Evolutionary conservation across 345 rosid genomes (phyloP).

Genomic region (Dimocarpus longan): DNA sequence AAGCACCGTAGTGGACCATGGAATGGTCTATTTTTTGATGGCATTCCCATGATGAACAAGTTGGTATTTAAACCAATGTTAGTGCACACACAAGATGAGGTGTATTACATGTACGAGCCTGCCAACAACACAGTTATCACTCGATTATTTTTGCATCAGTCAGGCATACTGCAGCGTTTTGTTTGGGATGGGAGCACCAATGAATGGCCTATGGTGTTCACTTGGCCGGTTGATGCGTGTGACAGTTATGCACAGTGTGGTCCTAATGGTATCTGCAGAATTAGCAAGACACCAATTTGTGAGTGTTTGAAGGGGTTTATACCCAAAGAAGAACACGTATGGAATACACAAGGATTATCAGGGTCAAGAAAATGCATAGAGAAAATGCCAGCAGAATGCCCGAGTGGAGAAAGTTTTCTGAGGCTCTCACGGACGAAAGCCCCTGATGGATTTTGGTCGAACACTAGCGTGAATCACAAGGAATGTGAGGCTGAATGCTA

Average conservation of each 20-base stretch:
- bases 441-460: slow-evolving; percentile 19
- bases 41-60: slow-evolving; percentile 33
- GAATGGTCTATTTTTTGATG: slow-evolving; percentile 36
- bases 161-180: slow-evolving; percentile 23
- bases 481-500: slow-evolving; percentile 30
- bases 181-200: slow-evolving; percentile 14
- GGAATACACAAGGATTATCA: slow-evolving; percentile 1
- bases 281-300: background rate
- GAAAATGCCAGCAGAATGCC: slow-evolving; percentile 11
- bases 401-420: slow-evolving; percentile 14
- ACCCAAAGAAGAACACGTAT: background rate
- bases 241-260: slow-evolving; percentile 35
- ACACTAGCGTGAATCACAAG: slow-evolving; percentile 16
- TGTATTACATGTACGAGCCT: slow-evolving; percentile 25
- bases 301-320: slow-evolving; percentile 23
- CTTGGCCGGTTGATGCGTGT: slow-evolving; percentile 28
- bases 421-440: slow-evolving; percentile 10
- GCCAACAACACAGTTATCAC: slow-evolving; percentile 13
- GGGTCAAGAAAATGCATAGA: background rate
- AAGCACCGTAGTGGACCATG: slow-evolving; percentile 31
- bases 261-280: slow-evolving; percentile 19
- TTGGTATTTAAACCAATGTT: slow-evolving; percentile 19
- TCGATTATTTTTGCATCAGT: slow-evolving; percentile 13
- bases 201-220: background rate
- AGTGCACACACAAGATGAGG: background rate